Evolutionary conservation across 2,329 filamentous ascomycete genomes (phyloP).

Genomic region (Pestalotiopsis sp.): DNA sequence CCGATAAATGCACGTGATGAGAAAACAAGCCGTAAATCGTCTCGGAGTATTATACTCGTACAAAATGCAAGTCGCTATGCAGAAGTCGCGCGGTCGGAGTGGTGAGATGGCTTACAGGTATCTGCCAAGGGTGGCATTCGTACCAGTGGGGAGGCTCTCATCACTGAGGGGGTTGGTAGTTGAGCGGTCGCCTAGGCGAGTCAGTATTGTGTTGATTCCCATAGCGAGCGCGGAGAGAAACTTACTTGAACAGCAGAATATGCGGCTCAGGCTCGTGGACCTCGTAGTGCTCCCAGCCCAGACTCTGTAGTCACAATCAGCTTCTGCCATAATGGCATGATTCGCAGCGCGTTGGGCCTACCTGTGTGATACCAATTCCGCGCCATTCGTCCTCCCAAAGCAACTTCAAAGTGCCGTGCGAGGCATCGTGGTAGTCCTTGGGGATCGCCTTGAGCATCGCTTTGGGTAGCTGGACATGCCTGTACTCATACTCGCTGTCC

Average conservation of each 20-base stretch:
- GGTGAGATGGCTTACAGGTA: conserved; percentile 11
- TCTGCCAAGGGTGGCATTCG: conserved; percentile 18
- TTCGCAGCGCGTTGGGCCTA: conserved; percentile 38
- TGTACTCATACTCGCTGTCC: conserved; percentile 92
- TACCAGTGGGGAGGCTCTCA: conserved; percentile 14
- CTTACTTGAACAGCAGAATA: conserved; percentile 97
- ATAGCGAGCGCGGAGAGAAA: conserved; percentile 20
- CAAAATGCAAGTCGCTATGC: conserved; percentile 38
- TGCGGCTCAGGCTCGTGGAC: conserved; percentile 98
- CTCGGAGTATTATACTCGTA: conserved; percentile 30
- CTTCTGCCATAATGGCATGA: background rate
- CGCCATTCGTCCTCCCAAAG: conserved; percentile 99
- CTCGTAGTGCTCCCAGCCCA: conserved; percentile 99
- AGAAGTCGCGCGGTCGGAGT: conserved; percentile 21
- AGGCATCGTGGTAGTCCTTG: conserved; percentile 87
- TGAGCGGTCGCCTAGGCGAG: conserved; percentile 71
- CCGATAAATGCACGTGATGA: background rate
- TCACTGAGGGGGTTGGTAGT: conserved; percentile 75
- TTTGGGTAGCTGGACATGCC: conserved; percentile 96
- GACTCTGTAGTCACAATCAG: conserved; percentile 64
- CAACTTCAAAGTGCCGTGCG: conserved; percentile 91
- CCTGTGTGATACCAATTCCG: conserved; percentile 94
- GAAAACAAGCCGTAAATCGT: conserved; percentile 28
- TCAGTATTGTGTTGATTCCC: background rate
- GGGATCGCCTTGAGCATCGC: conserved; percentile 98